These are phyloP conservation scores for Xylaria sp. DNA, from an alignment of 2,329 filamentous ascomycete genomes.

Conservation along the genomic window DNA sequence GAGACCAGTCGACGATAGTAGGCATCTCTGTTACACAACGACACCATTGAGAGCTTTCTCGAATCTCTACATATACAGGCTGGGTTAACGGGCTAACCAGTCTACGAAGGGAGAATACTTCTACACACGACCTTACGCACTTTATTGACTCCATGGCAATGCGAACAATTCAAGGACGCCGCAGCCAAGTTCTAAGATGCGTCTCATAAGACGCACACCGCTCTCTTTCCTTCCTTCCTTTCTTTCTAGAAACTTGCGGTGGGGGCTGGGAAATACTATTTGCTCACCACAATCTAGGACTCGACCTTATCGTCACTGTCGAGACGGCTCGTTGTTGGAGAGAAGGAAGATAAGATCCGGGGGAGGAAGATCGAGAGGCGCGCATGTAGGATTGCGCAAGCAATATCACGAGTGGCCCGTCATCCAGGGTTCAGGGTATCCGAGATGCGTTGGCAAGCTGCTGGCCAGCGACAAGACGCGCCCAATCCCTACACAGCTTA, in stretches of 20 bases:
- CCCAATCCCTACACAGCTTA: conserved; percentile 26
- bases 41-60: background rate
- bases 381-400: conserved; percentile 25
- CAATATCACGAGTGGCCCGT: conserved; percentile 15
- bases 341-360: background rate
- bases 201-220: background rate
- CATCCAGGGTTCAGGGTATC: conserved; percentile 10
- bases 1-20: background rate
- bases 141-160: background rate
- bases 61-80: background rate
- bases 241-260: conserved; percentile 3
- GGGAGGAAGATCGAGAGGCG: conserved; percentile 14
- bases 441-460: conserved; percentile 37
- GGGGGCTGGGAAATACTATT: conserved; percentile 10
- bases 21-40: background rate
- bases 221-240: background rate
- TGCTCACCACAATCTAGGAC: conserved; percentile 4
- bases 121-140: background rate
- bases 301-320: conserved; percentile 6
- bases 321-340: background rate
- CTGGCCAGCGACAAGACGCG: conserved; percentile 28
- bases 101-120: background rate
- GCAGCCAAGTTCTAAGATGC: background rate
- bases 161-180: background rate
- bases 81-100: background rate